Evolutionary conservation across 2,329 filamentous ascomycete species (phyloP), one percentile per base, ranked within the genome.

Genomic region (Albophoma yamanashiensis): DNA sequence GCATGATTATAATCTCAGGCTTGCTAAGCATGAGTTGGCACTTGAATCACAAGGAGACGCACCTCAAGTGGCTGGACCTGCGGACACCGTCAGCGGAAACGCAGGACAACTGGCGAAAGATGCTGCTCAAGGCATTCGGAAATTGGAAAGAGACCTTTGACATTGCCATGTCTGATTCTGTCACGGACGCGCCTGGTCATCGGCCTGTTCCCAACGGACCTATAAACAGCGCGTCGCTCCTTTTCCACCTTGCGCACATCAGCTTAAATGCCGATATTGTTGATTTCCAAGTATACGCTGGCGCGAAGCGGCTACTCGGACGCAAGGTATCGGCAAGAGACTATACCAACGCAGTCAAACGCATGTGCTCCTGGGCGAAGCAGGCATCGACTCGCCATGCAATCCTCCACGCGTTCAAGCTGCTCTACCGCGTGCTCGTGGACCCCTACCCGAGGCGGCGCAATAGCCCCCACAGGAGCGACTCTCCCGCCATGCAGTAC

Each of bases 11-110:
- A 66, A 95, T 96, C 88, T 89, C 89, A 1, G 92, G 92, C 0
- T 76, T 97, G 42, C 77, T 96, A n/a, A 94, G 89, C 65, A 89
- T 96, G 6, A 92, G 88, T 62, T 96, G 91, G 91, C 92, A 96
- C 68, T 86, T 96, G 77, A 91, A 89, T 65, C 90, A 92, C 73
- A 83, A 90, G 66, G 91, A 96, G 70, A 83, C 92, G 4, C 91
- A 96, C 72, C 84, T 94, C 36, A 91, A 86, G 66, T 92, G 90
- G 64, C 79, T 96, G 0, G 90, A 84, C 42, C 83, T 90, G 2
- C 82, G 83, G 74, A 82, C 72, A 75, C 84, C 61, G 72, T 89
- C 62, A 78, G 84, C 57, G 77, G 87, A 69, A 52, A 74, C 72
- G 4, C 82, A 89, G 52, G 89, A 91, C 60, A 88, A 87, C 64